Percentiles rank a stretch among this genome's conserved stretches.
phyloP scores from a whole-genome alignment of 2,329 filamentous ascomycete genomes.

The Fusarium sambucinum region DNA sequence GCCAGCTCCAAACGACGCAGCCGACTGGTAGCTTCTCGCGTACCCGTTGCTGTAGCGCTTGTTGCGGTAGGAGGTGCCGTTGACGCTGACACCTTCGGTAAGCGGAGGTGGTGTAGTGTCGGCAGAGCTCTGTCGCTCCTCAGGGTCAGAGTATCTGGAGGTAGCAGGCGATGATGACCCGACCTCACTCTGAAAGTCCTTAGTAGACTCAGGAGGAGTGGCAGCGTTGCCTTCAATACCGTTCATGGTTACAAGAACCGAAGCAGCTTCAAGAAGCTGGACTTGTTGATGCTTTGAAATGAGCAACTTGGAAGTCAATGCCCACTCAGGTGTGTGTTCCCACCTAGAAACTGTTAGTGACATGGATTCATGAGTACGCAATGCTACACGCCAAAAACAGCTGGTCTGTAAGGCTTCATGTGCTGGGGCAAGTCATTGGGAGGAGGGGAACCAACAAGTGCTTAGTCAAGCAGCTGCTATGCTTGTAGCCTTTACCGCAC shows the following conservation, averaged over 20 bases:
- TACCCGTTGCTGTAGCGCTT: conserved; percentile 72
- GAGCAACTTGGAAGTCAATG: conserved; percentile 94
- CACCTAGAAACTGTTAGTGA: conserved; percentile 71
- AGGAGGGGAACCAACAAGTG: conserved; percentile 93
- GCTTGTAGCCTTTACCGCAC: conserved; percentile 99
- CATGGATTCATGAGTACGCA: conserved; percentile 38
- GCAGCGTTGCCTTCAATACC: conserved; percentile 62
- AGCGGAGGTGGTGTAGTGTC: conserved; percentile 93
- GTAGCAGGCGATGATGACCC: conserved; percentile 86
- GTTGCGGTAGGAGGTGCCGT: conserved; percentile 63
- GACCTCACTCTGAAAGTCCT: conserved; percentile 79
- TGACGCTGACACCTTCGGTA: conserved; percentile 70
- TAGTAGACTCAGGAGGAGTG: conserved; percentile 74
- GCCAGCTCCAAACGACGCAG: conserved; percentile 62
- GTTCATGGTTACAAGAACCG: conserved; percentile 95
- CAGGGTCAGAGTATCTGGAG: conserved; percentile 82
- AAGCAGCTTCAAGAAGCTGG: conserved; percentile 94
- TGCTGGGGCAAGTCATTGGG: conserved; percentile 56
- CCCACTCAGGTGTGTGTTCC: conserved; percentile 99
- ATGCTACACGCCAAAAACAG: conserved; percentile 35
- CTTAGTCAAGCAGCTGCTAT: conserved; percentile 99
- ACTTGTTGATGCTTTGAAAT: conserved; percentile 99
- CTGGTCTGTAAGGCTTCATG: conserved; percentile 49
- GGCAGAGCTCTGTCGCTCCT: conserved; percentile 83
- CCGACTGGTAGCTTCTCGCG: conserved; percentile 86